Evolutionary conservation across 2,329 filamentous ascomycete genomes (phyloP).

Genomic region (Lachnellula cervina): DNA sequence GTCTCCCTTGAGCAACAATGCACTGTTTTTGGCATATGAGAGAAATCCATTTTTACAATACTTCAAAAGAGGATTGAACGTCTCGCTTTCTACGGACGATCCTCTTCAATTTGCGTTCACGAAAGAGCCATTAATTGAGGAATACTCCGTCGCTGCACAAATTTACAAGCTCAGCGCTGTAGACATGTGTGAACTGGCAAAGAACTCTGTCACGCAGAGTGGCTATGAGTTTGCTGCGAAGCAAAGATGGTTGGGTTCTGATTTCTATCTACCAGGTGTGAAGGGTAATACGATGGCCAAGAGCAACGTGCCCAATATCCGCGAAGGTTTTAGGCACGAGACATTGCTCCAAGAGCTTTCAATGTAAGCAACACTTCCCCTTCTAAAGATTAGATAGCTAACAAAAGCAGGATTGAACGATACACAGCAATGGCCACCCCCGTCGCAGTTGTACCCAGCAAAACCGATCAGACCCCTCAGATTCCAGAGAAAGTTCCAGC

Average conservation of each 20-base stretch:
- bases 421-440: slow-evolving; percentile 27
- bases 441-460: slow-evolving; percentile 25
- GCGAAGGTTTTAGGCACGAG: slow-evolving; percentile 84
- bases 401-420: slow-evolving; percentile 29
- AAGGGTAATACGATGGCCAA: slow-evolving; percentile 89
- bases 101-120: slow-evolving; percentile 97
- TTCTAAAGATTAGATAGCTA: background rate
- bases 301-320: slow-evolving; percentile 90
- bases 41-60: slow-evolving; percentile 95
- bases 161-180: slow-evolving; percentile 97
- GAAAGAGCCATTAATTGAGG: slow-evolving; percentile 95
- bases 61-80: slow-evolving; percentile 90
- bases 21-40: slow-evolving; percentile 92
- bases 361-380: slow-evolving; percentile 56
- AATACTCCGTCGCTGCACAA: slow-evolving; percentile 95
- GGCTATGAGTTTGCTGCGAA: slow-evolving; percentile 89
- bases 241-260: slow-evolving; percentile 80
- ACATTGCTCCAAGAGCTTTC: slow-evolving; percentile 78
- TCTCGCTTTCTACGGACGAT: slow-evolving; percentile 94
- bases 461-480: slow-evolving; percentile 18
- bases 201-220: slow-evolving; percentile 91
- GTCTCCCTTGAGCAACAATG: slow-evolving; percentile 98
- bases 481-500: slow-evolving; percentile 18
- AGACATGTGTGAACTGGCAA: slow-evolving; percentile 97
- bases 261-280: slow-evolving; percentile 73